These are phyloP conservation scores for Yamadazyma sp. DNA, from an alignment of 805 yeast genomes.

Conservation along the genomic window DNA sequence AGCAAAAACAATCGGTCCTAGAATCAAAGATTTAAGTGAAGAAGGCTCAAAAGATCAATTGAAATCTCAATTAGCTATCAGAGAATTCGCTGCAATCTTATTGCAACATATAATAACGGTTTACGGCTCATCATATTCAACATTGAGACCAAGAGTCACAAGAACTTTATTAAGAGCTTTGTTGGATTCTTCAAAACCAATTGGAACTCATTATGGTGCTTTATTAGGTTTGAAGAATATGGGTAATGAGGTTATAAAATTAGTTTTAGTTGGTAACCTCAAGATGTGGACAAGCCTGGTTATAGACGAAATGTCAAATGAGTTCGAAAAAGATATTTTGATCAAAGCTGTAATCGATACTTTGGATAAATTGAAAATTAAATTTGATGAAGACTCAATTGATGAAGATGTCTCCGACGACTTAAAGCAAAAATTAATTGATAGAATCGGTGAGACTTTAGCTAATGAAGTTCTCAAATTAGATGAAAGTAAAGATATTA, in stretches of 20 bases:
- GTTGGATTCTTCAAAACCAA: slow-evolving; percentile 75
- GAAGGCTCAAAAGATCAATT: slow-evolving; percentile 26
- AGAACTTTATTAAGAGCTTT: slow-evolving; percentile 90
- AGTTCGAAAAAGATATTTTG: slow-evolving; percentile 46
- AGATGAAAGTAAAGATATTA: slow-evolving; percentile 47
- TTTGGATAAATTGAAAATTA: slow-evolving; percentile 45
- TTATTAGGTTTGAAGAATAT: slow-evolving; percentile 77
- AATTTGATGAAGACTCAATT: slow-evolving; percentile 23
- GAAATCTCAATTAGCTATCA: slow-evolving; percentile 52
- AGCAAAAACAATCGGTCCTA: slow-evolving; percentile 81
- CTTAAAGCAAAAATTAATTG: slow-evolving; percentile 40
- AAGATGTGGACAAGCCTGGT: slow-evolving; percentile 73
- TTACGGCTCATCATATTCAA: slow-evolving; percentile 82
- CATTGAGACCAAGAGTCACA: slow-evolving; percentile 89
- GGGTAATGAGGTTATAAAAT: slow-evolving; percentile 85
- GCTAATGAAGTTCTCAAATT: slow-evolving; percentile 48
- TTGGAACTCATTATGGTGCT: slow-evolving; percentile 92
- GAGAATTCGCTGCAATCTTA: slow-evolving; percentile 86
- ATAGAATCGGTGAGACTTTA: slow-evolving; percentile 60
- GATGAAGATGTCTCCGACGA: slow-evolving; percentile 35
- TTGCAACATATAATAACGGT: slow-evolving; percentile 73
- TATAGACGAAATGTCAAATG: slow-evolving; percentile 41
- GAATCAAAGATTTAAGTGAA: slow-evolving; percentile 31
- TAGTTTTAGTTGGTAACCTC: slow-evolving; percentile 79
- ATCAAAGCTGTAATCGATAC: slow-evolving; percentile 51